A percentile compares a stretch with the other conserved stretches of the same genome.
These are phyloP conservation scores for Penicillium sp. DNA, from an alignment of 2,329 filamentous ascomycete species.

Conservation along the genomic window DNA sequence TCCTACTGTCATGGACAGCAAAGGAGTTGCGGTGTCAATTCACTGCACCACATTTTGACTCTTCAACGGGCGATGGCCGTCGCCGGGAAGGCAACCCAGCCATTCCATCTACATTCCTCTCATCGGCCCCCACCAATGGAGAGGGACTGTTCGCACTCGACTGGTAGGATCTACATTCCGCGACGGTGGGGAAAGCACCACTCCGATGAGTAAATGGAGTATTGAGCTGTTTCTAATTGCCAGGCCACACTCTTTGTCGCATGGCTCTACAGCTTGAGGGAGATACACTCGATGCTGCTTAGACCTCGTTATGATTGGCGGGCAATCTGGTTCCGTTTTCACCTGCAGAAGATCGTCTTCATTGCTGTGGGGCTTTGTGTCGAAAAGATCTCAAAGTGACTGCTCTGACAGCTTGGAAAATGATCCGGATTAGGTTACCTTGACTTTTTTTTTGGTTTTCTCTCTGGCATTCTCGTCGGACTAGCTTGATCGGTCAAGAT, in stretches of 20 bases:
- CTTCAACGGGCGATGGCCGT: neutral
- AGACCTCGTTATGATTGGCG: neutral
- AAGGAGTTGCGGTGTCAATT: neutral
- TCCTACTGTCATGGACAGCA: neutral
- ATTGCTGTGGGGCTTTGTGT: neutral
- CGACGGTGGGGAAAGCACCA: neutral
- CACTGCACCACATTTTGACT: neutral
- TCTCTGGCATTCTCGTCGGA: neutral
- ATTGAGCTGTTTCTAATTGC: neutral
- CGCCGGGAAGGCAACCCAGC: neutral
- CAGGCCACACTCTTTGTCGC: neutral
- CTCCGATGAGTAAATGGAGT: conserved; percentile 11
- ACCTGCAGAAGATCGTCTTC: conserved; percentile 4
- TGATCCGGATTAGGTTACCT: conserved; percentile 2
- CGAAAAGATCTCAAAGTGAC: neutral
- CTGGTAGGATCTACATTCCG: conserved; percentile 17
- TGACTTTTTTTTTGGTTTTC: neutral
- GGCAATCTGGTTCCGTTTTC: neutral
- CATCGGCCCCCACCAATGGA: conserved; percentile 1
- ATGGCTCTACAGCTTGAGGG: neutral
- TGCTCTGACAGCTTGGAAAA: neutral
- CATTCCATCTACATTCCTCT: conserved; percentile 15
- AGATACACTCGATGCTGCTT: neutral
- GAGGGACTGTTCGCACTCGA: neutral
- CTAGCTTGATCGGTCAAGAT: neutral